Percentiles rank a stretch among this genome's conserved stretches.
These are phyloP conservation scores for Hysterium pulicare DNA, from an alignment of 2,329 filamentous ascomycete species.

Conservation along the genomic window DNA sequence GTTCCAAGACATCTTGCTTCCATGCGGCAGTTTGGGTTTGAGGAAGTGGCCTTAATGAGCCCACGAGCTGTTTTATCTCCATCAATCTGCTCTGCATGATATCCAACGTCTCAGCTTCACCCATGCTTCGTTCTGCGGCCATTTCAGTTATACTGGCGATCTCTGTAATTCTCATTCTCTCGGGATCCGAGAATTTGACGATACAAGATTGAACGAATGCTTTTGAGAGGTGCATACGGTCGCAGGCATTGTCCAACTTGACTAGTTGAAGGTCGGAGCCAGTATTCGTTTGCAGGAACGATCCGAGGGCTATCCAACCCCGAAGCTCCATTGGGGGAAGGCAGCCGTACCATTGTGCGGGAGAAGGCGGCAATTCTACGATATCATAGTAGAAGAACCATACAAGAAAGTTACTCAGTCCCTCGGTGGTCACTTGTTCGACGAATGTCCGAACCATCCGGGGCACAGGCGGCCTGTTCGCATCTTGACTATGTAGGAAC, in stretches of 20 bases:
- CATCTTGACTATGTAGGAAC: no score
- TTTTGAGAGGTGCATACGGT: slow-evolving; percentile 10
- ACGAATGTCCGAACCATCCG: slow-evolving; percentile 13
- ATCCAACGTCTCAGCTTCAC: slow-evolving; percentile 9
- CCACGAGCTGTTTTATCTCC: slow-evolving; percentile 6
- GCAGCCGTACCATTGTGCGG: slow-evolving; percentile 13
- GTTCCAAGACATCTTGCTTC: slow-evolving; percentile 4
- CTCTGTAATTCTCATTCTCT: slow-evolving; percentile 15
- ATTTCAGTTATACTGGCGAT: slow-evolving; percentile 6
- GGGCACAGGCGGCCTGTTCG: background rate
- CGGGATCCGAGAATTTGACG: slow-evolving; percentile 12
- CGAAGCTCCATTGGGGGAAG: slow-evolving; percentile 17
- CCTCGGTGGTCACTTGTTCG: slow-evolving; percentile 10
- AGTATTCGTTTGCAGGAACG: slow-evolving; percentile 6
- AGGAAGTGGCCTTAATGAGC: slow-evolving; percentile 8
- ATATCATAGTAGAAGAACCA: slow-evolving; percentile 24
- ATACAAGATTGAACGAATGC: slow-evolving; percentile 10
- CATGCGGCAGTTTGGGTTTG: slow-evolving; percentile 8
- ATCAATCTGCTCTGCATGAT: slow-evolving; percentile 9
- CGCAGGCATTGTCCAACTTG: slow-evolving; percentile 17
- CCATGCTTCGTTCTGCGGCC: background rate
- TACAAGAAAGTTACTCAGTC: slow-evolving; percentile 19
- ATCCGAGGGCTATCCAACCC: slow-evolving; percentile 20
- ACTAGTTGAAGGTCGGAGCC: slow-evolving; percentile 13
- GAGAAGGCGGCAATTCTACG: slow-evolving; percentile 16